Percentiles rank a stretch among this genome's conserved stretches.
phyloP scores from a whole-genome alignment of 495 filamentous ascomycete species.

The Penicillium mononematosum region DNA sequence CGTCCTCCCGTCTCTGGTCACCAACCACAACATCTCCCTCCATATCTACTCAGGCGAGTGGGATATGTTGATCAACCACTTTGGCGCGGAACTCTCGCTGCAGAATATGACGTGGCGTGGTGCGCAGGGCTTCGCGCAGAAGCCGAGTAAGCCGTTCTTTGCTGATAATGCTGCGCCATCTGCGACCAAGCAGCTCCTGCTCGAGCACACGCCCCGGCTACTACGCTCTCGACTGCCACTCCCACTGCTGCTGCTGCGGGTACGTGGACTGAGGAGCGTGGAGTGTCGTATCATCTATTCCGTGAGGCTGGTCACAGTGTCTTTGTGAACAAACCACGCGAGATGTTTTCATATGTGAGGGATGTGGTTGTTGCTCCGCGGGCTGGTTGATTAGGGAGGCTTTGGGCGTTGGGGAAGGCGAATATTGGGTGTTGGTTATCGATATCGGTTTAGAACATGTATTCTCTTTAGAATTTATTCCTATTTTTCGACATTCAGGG shows the following conservation, averaged over 20 bases:
- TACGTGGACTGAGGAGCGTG: constrained; percentile 32
- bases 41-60: constrained; percentile 42
- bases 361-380: constrained; percentile 35
- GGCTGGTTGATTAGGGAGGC: neutral
- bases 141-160: constrained; percentile 24
- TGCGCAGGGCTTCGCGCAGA: constrained; percentile 30
- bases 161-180: constrained; percentile 27
- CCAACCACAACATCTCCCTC: constrained; percentile 33
- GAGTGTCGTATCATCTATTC: constrained; percentile 40
- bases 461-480: neutral
- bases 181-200: neutral
- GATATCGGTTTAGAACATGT: neutral
- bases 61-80: constrained; percentile 44
- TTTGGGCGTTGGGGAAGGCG: neutral
- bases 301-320: constrained; percentile 38
- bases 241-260: constrained; percentile 20
- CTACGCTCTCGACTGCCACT: neutral
- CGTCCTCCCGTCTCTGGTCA: constrained; percentile 37
- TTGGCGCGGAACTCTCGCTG: constrained; percentile 38
- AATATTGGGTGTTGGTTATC: neutral
- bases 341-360: constrained; percentile 43
- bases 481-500: neutral
- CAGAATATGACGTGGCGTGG: constrained; percentile 45
- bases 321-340: constrained; percentile 33
- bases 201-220: neutral